Base-by-base conservation (phyloP, 2,329 filamentous ascomycete species). In the Trichoderma polysporum region DNA sequence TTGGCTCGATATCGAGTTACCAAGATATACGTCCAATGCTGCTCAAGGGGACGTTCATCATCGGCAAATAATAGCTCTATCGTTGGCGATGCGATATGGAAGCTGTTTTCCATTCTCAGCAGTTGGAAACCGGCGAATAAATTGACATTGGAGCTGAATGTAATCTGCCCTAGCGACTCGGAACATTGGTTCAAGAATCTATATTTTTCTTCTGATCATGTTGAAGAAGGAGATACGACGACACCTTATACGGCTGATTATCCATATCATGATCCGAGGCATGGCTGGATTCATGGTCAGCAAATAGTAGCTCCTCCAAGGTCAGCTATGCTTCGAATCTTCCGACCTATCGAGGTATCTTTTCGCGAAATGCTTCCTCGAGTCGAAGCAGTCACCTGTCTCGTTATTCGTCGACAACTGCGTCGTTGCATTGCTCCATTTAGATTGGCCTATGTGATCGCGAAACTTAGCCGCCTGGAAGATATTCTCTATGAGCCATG, bases 341-440 rank as follows among this genome's bases (percentile, higher is more conserved):
- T 76, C 57, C 25, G 27, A 68, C 37, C 25, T 13, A 69, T 73
- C 39, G 1, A 50, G 9, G 22, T 63, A 52, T n/a, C 4, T 1
- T 37, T 68, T 29, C 15, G 2, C 0, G 4, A 49, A 52, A 5
- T 4, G 4, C 61, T 74, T 5, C 74, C 74, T 62, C 66, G 19
- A 52, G 73, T 78, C 35, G 15, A 73, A 3, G 73, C 65, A 35
- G 76, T 78, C 45, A 77, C 75, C 2, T 50, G 69, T 58, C 68
- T 79, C 39, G 66, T 77, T 29, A 70, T 79, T 19, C 74, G 75
- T 69, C 76, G 76, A 71, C 74, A 79, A 63, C 62, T 78, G 54
- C 74, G 78, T 19, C 74, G 74, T 69, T 67, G 53, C 13, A 22
- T 78, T 71, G 29, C 13, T 35, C 59, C 68, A 9, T 1, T 0